phyloP scores from a whole-genome alignment of 192 early-diverging fungal genomes.

The Linnemannia exigua region DNA sequence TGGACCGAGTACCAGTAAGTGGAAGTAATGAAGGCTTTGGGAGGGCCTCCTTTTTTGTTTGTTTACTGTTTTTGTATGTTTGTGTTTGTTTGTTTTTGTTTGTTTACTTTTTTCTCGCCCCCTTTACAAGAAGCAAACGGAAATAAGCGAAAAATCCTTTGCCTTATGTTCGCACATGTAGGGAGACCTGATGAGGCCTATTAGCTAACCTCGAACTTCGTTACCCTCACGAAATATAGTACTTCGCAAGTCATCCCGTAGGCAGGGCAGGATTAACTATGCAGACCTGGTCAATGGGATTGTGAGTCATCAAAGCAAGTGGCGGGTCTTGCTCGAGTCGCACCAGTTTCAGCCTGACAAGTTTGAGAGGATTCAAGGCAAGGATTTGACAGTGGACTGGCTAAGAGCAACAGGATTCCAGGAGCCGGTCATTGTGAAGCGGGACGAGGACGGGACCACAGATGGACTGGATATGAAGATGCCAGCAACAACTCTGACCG shows the following conservation, averaged over 20 bases:
- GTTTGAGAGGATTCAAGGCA: slow-evolving; percentile 77
- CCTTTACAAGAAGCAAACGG: not conserved
- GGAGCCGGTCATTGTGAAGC: slow-evolving; percentile 81
- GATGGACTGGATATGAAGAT: slow-evolving; percentile 87
- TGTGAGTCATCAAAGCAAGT: slow-evolving; percentile 85
- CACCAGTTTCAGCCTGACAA: slow-evolving; percentile 75
- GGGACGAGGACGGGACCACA: slow-evolving; percentile 41
- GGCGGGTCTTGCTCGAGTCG: slow-evolving; percentile 78
- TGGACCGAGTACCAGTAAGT: slow-evolving; percentile 71
- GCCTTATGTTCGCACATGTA: too few relatives aligned
- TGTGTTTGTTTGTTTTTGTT: not conserved
- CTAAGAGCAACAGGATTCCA: slow-evolving; percentile 72
- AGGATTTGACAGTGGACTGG: slow-evolving; percentile 78
- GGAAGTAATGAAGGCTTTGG: not conserved
- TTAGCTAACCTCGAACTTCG: not conserved
- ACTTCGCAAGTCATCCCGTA: slow-evolving; percentile 71
- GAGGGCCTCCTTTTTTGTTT: not conserved
- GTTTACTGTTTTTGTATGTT: not conserved
- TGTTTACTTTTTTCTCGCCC: not conserved
- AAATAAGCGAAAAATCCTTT: too few relatives aligned
- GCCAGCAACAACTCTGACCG: slow-evolving; percentile 73
- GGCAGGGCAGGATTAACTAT: slow-evolving; percentile 80
- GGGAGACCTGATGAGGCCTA: too few relatives aligned
- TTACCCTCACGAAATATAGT: slow-evolving; percentile 50
- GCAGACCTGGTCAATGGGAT: slow-evolving; percentile 85